phyloP scores from a whole-genome alignment of 163 green algal species.

The Scenedesmus sp. region DNA sequence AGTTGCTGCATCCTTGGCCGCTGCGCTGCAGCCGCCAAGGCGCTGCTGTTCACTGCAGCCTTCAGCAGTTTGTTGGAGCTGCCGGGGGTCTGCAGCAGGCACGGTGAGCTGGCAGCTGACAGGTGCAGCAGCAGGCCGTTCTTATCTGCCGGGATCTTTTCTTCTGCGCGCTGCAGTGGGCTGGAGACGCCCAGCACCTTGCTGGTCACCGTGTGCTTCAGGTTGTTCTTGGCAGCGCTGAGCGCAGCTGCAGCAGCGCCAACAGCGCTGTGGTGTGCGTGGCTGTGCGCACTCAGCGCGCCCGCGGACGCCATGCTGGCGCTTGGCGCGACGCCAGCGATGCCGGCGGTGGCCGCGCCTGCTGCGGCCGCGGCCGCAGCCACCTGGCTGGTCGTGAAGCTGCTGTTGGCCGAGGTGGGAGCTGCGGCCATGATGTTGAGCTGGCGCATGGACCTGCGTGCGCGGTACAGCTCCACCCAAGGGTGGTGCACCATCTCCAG shows the following conservation, averaged over 20 bases:
- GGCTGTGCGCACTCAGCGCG: background rate
- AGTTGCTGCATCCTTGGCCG: slow-evolving; percentile 6
- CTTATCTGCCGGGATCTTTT: slow-evolving; percentile 21
- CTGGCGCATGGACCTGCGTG: slow-evolving; percentile 61
- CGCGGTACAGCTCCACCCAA: slow-evolving; percentile 77
- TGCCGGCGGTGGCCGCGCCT: slow-evolving; percentile 19
- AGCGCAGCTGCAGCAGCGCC: background rate
- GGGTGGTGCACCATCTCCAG: slow-evolving; percentile 81
- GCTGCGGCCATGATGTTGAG: slow-evolving; percentile 33
- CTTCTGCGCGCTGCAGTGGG: slow-evolving; percentile 25
- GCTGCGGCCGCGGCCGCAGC: slow-evolving; percentile 27
- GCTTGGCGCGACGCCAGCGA: background rate
- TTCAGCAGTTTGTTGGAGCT: slow-evolving; percentile 37
- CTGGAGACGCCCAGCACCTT: slow-evolving; percentile 19
- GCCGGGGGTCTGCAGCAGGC: slow-evolving; percentile 39
- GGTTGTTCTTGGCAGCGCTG: background rate
- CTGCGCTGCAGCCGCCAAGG: slow-evolving; percentile 29
- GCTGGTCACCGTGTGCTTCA: slow-evolving; percentile 21
- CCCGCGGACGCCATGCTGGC: background rate
- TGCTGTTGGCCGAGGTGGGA: slow-evolving; percentile 21
- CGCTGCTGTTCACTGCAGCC: slow-evolving; percentile 8
- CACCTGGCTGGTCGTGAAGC: slow-evolving; percentile 41
- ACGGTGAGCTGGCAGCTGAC: slow-evolving; percentile 50
- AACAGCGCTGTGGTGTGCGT: background rate
- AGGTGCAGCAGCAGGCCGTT: slow-evolving; percentile 29